Evolutionary conservation across 169 alveolate genomes (phyloP).

Genomic region (Neospora caninum): DNA sequence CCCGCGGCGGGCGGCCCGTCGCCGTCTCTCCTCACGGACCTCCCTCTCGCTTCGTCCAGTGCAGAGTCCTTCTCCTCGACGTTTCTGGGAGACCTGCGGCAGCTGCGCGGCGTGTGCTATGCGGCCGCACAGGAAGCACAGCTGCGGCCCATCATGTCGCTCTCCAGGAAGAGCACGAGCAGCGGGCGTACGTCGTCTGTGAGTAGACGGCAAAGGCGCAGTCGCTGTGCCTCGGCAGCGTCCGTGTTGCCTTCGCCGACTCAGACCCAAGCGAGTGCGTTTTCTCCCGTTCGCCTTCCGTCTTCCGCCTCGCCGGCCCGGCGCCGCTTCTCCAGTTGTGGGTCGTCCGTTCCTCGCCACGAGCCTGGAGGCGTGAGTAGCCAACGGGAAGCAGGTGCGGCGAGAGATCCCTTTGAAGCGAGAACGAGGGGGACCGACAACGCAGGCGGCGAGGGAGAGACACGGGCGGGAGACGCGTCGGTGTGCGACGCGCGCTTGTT

Average conservation of each 20-base stretch:
- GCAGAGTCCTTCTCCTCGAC: not conserved
- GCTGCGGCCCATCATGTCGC: not conserved
- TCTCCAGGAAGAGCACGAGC: constrained; percentile 13
- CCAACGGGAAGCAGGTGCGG: no score
- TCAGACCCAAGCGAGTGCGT: not conserved
- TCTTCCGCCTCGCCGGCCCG: not conserved
- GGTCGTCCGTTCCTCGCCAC: not conserved
- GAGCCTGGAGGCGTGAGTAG: no score
- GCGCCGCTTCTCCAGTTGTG: not conserved
- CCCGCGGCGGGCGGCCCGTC: not conserved
- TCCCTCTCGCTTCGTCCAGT: not conserved
- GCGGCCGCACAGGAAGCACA: constrained; percentile 5
- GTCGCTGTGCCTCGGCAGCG: not conserved
- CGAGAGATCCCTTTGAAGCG: no score
- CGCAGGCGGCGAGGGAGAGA: no score
- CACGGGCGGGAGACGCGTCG: no score
- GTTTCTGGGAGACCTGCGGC: not conserved
- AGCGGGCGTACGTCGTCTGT: no score
- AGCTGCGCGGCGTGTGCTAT: constrained; percentile 31
- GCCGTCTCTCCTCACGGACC: not conserved
- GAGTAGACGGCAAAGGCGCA: not conserved
- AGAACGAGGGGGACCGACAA: no score
- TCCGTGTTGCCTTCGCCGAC: not conserved
- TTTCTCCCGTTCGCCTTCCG: not conserved
- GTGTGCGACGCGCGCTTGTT: no score